Conservation (phyloP, 768 basidiomycete species). For the Psilocybe azurescens region DNA sequence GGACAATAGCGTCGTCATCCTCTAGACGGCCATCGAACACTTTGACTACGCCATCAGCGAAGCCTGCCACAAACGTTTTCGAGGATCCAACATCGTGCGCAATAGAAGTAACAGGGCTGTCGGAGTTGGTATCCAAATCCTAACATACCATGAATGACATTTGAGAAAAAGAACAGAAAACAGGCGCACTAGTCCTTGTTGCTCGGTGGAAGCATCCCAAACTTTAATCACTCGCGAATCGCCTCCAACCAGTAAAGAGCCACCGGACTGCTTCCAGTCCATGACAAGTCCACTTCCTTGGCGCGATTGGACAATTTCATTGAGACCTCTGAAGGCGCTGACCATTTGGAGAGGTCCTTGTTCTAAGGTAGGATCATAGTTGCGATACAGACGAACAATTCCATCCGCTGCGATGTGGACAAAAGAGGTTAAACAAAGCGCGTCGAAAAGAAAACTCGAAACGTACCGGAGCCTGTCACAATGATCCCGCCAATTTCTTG, state of each 20-base stretch:
- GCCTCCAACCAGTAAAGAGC: conserved; percentile 87
- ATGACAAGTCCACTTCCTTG: conserved; percentile 85
- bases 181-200: conserved; percentile 65
- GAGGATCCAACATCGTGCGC: conserved; percentile 76
- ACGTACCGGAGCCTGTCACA: conserved; percentile 82
- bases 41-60: conserved; percentile 90
- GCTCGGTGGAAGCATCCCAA: conserved; percentile 96
- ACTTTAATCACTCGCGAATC: conserved; percentile 88
- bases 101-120: conserved; percentile 88
- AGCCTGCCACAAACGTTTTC: conserved; percentile 86
- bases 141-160: conserved; percentile 34
- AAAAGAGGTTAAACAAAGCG: not conserved
- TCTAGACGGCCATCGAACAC: conserved; percentile 92
- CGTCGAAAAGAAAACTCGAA: not conserved
- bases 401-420: conserved; percentile 81
- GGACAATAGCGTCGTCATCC: conserved; percentile 82
- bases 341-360: conserved; percentile 88
- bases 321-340: conserved; percentile 89
- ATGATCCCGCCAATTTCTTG: conserved; percentile 94
- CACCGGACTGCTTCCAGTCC: conserved; percentile 93
- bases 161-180: not conserved
- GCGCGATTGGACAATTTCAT: conserved; percentile 74
- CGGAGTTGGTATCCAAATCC: conserved; percentile 90
- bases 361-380: conserved; percentile 80
- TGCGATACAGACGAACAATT: conserved; percentile 87